Percentiles rank a stretch among this genome's conserved stretches.
Evolutionary conservation across 345 rosid genomes (phyloP).

Genomic region (Eucalyptus erythrocorys): DNA sequence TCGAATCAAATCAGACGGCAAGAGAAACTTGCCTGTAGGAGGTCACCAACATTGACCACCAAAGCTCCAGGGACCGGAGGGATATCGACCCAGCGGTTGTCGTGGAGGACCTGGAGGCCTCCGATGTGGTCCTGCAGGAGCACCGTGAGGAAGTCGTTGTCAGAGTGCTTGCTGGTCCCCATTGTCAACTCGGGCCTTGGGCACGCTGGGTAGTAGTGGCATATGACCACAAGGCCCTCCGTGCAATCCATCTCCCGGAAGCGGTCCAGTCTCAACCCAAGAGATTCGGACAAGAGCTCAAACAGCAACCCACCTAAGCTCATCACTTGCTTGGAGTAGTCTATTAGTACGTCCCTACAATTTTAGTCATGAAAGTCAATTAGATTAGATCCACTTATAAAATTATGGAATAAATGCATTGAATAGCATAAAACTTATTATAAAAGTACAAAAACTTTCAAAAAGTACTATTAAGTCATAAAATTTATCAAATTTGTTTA

Average conservation of each 20-base stretch:
- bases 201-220: slow-evolving; percentile 49
- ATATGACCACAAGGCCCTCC: slow-evolving; percentile 15
- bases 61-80: slow-evolving; percentile 36
- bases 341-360: slow-evolving; percentile 22
- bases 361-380: neutral
- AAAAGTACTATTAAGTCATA: accelerated
- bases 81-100: slow-evolving; percentile 32
- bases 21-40: slow-evolving; percentile 33
- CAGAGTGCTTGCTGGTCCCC: slow-evolving; percentile 34
- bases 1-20: neutral
- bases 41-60: slow-evolving; percentile 44
- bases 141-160: slow-evolving; percentile 40
- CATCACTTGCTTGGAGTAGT: slow-evolving; percentile 20
- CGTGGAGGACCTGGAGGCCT: slow-evolving; percentile 40
- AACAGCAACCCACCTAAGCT: slow-evolving; percentile 17
- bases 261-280: slow-evolving; percentile 25
- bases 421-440: too few species aligned
- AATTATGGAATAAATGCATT: neutral
- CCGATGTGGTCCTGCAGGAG: slow-evolving; percentile 50
- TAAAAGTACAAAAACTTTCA: accelerated
- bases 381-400: neutral
- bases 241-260: slow-evolving; percentile 25
- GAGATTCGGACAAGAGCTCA: slow-evolving; percentile 41
- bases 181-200: slow-evolving; percentile 46
- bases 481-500: accelerated